A percentile compares a stretch with the other conserved stretches of the same genome.
Evolutionary conservation across 1,139 yeast genomes (phyloP).

Genomic region (Oligophagozyma castellii): DNA sequence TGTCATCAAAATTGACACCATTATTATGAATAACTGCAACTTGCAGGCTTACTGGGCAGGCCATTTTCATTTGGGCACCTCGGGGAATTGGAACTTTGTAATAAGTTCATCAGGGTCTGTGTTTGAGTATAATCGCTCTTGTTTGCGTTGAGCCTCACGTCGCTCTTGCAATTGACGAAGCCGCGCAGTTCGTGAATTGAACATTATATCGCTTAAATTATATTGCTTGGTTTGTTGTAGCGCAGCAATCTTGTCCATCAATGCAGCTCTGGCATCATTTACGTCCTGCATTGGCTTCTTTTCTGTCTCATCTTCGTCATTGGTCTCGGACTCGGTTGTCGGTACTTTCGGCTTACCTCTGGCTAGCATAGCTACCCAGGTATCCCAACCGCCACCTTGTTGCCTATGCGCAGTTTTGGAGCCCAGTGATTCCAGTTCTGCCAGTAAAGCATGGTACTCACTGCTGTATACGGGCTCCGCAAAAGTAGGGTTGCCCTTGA

Average conservation of each 20-base stretch:
- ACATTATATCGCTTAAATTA: constrained; percentile 39
- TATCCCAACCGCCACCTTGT: constrained; percentile 27
- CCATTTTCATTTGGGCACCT: constrained; percentile 40
- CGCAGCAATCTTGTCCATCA: constrained; percentile 16
- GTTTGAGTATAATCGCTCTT: constrained; percentile 19
- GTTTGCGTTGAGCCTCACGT: constrained; percentile 6
- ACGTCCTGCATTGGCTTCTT: constrained; percentile 8
- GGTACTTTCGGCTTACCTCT: constrained; percentile 13
- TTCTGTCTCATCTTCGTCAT: constrained; percentile 11
- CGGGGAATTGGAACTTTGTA: constrained; percentile 39
- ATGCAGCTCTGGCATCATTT: constrained; percentile 13
- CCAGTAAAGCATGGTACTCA: constrained; percentile 35
- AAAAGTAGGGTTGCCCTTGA: constrained; percentile 43
- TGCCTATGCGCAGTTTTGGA: constrained; percentile 28
- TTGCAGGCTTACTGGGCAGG: too few relatives aligned
- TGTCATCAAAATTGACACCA: too few relatives aligned
- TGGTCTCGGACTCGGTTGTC: constrained; percentile 11
- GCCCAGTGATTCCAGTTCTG: constrained; percentile 30
- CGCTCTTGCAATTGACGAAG: not conserved
- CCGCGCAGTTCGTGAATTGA: constrained; percentile 35
- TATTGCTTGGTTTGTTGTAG: constrained; percentile 31
- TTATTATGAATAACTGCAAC: too few relatives aligned
- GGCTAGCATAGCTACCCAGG: constrained; percentile 21
- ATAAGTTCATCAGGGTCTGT: constrained; percentile 30
- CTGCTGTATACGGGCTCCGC: constrained; percentile 39